Base-by-base conservation (phyloP, 2,329 filamentous ascomycete species). In the Paraphaeosphaeria sporulosa region DNA sequence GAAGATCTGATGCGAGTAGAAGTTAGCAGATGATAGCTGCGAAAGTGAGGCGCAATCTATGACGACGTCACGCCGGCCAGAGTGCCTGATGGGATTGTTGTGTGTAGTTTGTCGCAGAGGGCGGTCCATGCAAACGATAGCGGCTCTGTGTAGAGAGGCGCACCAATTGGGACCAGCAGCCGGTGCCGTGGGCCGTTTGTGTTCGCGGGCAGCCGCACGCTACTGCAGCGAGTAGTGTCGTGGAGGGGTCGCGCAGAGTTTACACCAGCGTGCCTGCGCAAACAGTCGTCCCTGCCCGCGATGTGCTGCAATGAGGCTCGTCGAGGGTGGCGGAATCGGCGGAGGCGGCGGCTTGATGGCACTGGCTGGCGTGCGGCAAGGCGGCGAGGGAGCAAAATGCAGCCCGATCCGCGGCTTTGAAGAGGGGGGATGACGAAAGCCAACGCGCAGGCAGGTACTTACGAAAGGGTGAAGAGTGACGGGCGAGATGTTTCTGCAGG, bases 321-420 rank as follows among this genome's bases (percentile, higher is more conserved):
- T 50, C 51, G 60, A 55, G 44, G 62, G 59, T 56, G 58, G 57
- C 55, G 56, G 54, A 30, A 55, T 60, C 46, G 64, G 61, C 46
- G 57, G 58, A 51, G 55, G 55, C 57, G 56, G 53, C 58, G 60
- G 60, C 52, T 38, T 66, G 64, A 72, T 69, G 65, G 65, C 61
- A 58, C 61, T 51, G 61, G 60, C 60, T 59, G 66, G 61, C 61
- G 58, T 51, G 63, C 57, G 67, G 57, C 65, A 63, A 57, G 63
- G 64, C 55, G 67, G 61, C 54, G 61, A 60, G 67, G 57, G 67
- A 71, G 70, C 71, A 74, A 67, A 69, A 67, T 68, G 68, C 63
- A 64, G 63, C 64, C 61, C 65, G 63, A 63, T 65, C 56, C 56
- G 60, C 63, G 57, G 64, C 57, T 61, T 62, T 51, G 63, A 59